phyloP scores from a whole-genome alignment of 768 basidiomycete species.

The Leccinellum rugosiceps region DNA sequence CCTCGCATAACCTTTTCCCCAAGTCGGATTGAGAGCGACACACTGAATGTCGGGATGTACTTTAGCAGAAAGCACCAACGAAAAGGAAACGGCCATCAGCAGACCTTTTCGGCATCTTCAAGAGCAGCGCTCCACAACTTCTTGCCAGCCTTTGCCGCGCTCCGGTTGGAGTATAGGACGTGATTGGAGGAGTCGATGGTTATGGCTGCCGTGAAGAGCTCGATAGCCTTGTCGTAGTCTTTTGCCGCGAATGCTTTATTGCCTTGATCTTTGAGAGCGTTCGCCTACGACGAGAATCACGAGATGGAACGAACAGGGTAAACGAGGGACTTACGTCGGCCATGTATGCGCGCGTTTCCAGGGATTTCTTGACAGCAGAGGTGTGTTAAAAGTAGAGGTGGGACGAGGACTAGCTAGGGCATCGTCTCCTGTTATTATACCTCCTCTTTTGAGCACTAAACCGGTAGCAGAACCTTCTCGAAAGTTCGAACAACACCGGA shows the following conservation, averaged over 20 bases:
- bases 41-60: conserved; percentile 48
- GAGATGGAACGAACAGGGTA: neutral
- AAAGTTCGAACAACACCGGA: conserved; percentile 28
- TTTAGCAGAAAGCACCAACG: conserved; percentile 3
- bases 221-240: conserved; percentile 86
- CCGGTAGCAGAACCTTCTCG: conserved; percentile 29
- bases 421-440: conserved; percentile 15
- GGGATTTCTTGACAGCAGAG: neutral
- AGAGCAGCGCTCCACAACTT: conserved; percentile 73
- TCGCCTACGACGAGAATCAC: conserved; percentile 37
- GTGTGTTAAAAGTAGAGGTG: neutral
- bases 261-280: conserved; percentile 82
- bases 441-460: conserved; percentile 3
- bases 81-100: neutral
- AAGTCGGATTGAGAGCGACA: conserved; percentile 71
- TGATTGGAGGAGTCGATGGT: conserved; percentile 78
- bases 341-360: conserved; percentile 20
- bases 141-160: conserved; percentile 87
- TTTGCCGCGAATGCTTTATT: conserved; percentile 96
- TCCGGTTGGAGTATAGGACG: conserved; percentile 90
- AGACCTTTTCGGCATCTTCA: conserved; percentile 86
- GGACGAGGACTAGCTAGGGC: neutral
- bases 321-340: conserved; percentile 31
- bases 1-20: conserved; percentile 88
- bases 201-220: conserved; percentile 80